Evolutionary conservation across 495 filamentous ascomycete species (phyloP), one percentile per base, ranked within the genome.

Genomic region (Neurospora sublineolata): DNA sequence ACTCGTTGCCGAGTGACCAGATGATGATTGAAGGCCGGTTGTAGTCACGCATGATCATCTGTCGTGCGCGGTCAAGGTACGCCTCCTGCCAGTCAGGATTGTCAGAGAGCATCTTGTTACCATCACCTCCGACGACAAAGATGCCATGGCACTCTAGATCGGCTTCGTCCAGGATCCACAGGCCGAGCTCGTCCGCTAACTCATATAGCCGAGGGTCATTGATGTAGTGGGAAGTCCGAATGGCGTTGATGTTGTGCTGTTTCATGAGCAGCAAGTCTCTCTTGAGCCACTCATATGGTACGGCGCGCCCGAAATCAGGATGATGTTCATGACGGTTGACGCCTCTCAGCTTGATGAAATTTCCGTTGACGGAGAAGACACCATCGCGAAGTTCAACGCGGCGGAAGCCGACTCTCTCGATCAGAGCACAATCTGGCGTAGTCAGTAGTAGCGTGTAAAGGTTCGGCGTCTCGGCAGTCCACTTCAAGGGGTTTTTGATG

Each of bases 81-180:
- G 89, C 86, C 5, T 86, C 85, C 75, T 83, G 81, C 91, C 91
- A 93, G 3, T 86, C 84, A 0, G 89, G 89, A 72, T 92, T 91
- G 74, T 92, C 84, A 0, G 87, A 87, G 2, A 87, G 81, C 74
- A 82, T 90, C 44, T 82, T 80, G 3, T 82, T 83, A 36, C 82
- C 79, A 46, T 84, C 76, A 11, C 80, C 82, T 30, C 85, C 84
- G 38, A 87, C 83, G 39, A 82, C 79, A 64, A 84, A 85, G 58
- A 92, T 88, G 0, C 91, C 90, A 71, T 92, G 90, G 73, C 89
- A 92, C 79, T 92, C 91, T 0, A 92, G 84, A 76, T 93, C 91
- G 0, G 88, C 89, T 78, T 93, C 91, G 68, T 91, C 90, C 70
- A 93, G 83, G 16, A 93, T 84, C 83, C 88, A 93, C 20, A 93